Base-by-base conservation (phyloP, 108 stramenopile species). In the Nannochloropsis granulata region DNA sequence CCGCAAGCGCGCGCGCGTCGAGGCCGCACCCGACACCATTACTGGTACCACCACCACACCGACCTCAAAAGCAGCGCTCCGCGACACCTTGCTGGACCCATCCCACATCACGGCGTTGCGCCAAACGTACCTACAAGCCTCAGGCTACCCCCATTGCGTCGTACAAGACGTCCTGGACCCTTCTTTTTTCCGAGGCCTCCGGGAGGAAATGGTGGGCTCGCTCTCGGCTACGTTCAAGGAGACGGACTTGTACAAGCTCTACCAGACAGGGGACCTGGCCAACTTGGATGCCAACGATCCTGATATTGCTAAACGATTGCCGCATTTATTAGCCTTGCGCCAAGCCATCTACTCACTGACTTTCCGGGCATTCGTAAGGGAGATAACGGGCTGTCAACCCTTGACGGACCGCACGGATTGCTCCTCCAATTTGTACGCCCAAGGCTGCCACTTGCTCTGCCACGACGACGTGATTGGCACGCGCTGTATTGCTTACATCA, bases 391-490 rank as follows among this genome's bases (percentile, higher is more conserved):
- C 26, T 90, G 87, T 42, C 86, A 46, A n/a, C 82, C 85, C 21
- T 45, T 91, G 81, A 90, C 83, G 79, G 84, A 88, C 43, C 80
- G 88, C 80, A 94, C 97, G 46, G 97, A 98, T 87, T 95, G 95
- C 89, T 95, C 96, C 79, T 94, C 93, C 84, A 98, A 98, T 85
- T 95, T 95, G 82, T 96, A 97, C 85, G 92, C 94, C 1, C 92
- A 92, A 44, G 95, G 95, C 0, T 96, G 97, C 88, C 97, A 98
- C 89, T 90, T 98, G 79, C 90, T 98, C 2, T 97, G 96, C 88
- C 97, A 98, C 87, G 97, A 98, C 83, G 97, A 98, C 89, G 96
- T 97, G 44, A 98, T 98, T 86, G 95, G 95, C 0, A 96, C 94
- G 0, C 85, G 97, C 34, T 92, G 94, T 83, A 90, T 98, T 14